These are phyloP conservation scores for Furcasterigmium sp. DNA, from an alignment of 2,329 filamentous ascomycete genomes.

Conservation along the genomic window DNA sequence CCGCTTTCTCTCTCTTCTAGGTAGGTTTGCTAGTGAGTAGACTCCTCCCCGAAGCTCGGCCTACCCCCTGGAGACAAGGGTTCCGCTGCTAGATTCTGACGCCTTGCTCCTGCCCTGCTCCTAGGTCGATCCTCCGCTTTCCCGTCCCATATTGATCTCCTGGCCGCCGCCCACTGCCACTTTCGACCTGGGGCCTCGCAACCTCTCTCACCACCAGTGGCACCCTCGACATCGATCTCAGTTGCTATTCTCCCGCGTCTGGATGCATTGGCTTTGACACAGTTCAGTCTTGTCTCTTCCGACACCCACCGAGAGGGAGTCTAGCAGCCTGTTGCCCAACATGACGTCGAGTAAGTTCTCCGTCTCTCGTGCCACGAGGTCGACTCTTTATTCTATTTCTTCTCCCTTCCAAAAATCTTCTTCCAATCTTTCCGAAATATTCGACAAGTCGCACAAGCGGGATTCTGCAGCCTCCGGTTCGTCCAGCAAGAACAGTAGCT, in stretches of 20 bases:
- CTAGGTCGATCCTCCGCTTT: no score
- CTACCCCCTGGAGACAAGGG: no score
- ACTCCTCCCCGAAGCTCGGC: no score
- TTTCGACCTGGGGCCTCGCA: background rate
- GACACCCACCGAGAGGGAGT: background rate
- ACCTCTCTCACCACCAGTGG: no score
- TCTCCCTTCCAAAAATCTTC: slow-evolving; percentile 14
- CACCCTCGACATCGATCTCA: background rate
- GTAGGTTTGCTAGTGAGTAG: no score
- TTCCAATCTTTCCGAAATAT: slow-evolving; percentile 7
- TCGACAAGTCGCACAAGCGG: slow-evolving; percentile 9
- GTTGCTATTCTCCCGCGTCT: slow-evolving; percentile 4
- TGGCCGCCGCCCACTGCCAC: no score
- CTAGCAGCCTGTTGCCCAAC: slow-evolving; percentile 22
- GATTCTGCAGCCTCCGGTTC: slow-evolving; percentile 9
- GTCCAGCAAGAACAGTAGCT: slow-evolving; percentile 10
- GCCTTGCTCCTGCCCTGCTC: no score
- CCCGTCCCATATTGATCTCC: no score
- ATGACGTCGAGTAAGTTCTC: slow-evolving; percentile 41
- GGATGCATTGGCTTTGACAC: slow-evolving; percentile 1
- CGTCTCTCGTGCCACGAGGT: slow-evolving; percentile 24
- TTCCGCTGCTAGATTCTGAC: no score
- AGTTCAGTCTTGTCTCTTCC: background rate
- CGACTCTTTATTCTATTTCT: slow-evolving; percentile 26
- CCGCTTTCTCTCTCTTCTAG: no score